A percentile compares a stretch with the other conserved stretches of the same genome.
These are phyloP conservation scores for Fusarium sp. DNA, from an alignment of 2,329 filamentous ascomycete genomes.

Conservation along the genomic window DNA sequence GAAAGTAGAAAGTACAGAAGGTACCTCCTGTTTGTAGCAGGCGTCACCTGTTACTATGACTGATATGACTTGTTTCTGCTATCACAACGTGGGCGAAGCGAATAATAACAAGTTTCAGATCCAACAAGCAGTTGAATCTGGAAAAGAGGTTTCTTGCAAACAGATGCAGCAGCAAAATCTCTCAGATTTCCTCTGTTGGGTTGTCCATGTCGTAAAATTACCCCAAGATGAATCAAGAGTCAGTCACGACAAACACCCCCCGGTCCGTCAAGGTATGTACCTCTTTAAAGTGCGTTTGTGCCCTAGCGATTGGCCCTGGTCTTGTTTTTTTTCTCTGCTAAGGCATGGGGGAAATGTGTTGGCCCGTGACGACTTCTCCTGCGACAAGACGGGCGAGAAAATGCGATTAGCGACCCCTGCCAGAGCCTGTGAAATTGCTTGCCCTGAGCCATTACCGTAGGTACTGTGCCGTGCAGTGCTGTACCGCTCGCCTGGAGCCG, in stretches of 20 bases:
- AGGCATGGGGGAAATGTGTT: constrained; percentile 13
- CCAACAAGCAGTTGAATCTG: background rate
- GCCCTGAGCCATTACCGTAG: constrained; percentile 17
- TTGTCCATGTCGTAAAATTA: constrained; percentile 15
- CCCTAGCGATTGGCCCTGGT: constrained; percentile 32
- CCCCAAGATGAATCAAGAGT: constrained; percentile 22
- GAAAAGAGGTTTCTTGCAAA: background rate
- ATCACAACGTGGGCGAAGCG: background rate
- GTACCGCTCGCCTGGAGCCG: constrained; percentile 11
- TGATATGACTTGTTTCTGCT: background rate
- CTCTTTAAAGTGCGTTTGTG: constrained; percentile 21
- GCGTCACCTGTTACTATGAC: background rate
- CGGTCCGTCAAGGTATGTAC: constrained; percentile 16
- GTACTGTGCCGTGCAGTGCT: too few relatives aligned
- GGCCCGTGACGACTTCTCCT: constrained; percentile 2
- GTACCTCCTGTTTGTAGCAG: background rate
- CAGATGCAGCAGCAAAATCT: background rate
- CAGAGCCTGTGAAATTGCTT: constrained; percentile 6
- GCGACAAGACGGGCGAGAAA: background rate
- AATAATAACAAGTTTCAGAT: background rate
- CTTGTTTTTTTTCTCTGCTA: constrained; percentile 5
- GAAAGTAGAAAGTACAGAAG: background rate
- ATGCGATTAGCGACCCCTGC: constrained; percentile 4
- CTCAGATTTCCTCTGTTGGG: background rate
- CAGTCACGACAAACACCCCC: constrained; percentile 8